Conservation (phyloP, 75 land plant species). For the Selaginella moellendorffii region DNA sequence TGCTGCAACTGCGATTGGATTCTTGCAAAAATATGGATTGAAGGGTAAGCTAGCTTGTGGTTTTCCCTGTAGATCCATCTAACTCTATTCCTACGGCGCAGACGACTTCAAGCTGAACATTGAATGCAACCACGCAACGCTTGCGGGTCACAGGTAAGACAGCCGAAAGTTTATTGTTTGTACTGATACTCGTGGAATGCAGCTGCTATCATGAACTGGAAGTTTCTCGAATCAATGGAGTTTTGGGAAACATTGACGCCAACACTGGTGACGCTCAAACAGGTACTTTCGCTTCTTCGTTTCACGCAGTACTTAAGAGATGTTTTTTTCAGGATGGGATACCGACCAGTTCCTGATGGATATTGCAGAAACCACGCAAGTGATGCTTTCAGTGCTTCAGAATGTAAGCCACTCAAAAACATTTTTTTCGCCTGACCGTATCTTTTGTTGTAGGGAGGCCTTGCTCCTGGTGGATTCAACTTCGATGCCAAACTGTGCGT, state of each 20-base stretch:
- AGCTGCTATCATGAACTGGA: conserved; percentile 96
- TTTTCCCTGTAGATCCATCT: no score
- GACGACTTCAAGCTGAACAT: conserved; percentile 83
- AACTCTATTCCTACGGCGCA: no score
- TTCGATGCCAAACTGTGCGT: conserved; percentile 97
- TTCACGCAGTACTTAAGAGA: not conserved
- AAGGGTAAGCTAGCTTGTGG: no score
- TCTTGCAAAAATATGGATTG: conserved; percentile 72
- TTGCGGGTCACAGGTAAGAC: conserved; percentile 85
- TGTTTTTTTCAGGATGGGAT: conserved; percentile 69
- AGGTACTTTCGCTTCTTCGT: conserved; percentile 27
- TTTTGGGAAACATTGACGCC: conserved; percentile 86
- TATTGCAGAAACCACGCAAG: conserved; percentile 63
- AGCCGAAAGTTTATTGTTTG: not conserved
- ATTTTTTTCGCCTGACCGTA: not conserved
- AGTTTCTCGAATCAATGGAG: conserved; percentile 79
- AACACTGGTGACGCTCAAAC: conserved; percentile 91
- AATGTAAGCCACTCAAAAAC: conserved; percentile 43
- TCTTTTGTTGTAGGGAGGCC: conserved; percentile 52
- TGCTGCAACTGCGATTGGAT: conserved; percentile 79
- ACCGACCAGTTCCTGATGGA: conserved; percentile 89
- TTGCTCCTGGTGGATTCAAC: conserved; percentile 97
- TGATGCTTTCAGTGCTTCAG: conserved; percentile 74
- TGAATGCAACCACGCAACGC: conserved; percentile 98
- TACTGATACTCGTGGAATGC: conserved; percentile 12